Percentiles rank a stretch among this genome's conserved stretches.
Conservation (phyloP, 768 basidiomycete species). For the Hydnomerulius pinastri region DNA sequence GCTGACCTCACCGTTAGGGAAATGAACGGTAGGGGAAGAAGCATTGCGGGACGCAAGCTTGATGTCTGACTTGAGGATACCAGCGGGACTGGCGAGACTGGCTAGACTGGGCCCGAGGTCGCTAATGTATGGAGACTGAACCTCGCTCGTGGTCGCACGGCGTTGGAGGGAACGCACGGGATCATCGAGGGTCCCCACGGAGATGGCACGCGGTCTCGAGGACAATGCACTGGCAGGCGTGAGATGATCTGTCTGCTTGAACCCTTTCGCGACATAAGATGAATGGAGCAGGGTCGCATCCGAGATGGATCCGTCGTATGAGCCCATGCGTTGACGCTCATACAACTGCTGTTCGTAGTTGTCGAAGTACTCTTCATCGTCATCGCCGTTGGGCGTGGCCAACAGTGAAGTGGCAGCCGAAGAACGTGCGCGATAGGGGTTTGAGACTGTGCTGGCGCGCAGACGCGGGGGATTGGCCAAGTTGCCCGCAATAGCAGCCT, state of each 20-base stretch:
- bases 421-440: slow-evolving; percentile 79
- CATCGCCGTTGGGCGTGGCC: slow-evolving; percentile 60
- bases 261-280: slow-evolving; percentile 69
- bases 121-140: slow-evolving; percentile 55
- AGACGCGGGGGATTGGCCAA: slow-evolving; percentile 76
- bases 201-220: slow-evolving; percentile 77
- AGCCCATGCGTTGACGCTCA: slow-evolving; percentile 58
- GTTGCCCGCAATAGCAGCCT: slow-evolving; percentile 86
- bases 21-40: slow-evolving; percentile 59
- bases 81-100: slow-evolving; percentile 29
- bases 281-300: slow-evolving; percentile 56
- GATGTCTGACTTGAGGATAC: slow-evolving; percentile 60
- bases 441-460: slow-evolving; percentile 91
- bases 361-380: slow-evolving; percentile 78
- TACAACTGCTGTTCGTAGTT: slow-evolving; percentile 49
- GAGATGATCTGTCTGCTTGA: slow-evolving; percentile 74
- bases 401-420: slow-evolving; percentile 62
- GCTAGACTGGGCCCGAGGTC: slow-evolving; percentile 47
- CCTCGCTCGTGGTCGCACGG: slow-evolving; percentile 58
- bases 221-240: slow-evolving; percentile 41
- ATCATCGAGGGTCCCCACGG: slow-evolving; percentile 86
- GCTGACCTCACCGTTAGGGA: slow-evolving; percentile 62
- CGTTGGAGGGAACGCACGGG: slow-evolving; percentile 70
- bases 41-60: slow-evolving; percentile 51
- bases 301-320: slow-evolving; percentile 57